Conservation (phyloP, 2,329 filamentous ascomycete species). For the Penicillium freii region DNA sequence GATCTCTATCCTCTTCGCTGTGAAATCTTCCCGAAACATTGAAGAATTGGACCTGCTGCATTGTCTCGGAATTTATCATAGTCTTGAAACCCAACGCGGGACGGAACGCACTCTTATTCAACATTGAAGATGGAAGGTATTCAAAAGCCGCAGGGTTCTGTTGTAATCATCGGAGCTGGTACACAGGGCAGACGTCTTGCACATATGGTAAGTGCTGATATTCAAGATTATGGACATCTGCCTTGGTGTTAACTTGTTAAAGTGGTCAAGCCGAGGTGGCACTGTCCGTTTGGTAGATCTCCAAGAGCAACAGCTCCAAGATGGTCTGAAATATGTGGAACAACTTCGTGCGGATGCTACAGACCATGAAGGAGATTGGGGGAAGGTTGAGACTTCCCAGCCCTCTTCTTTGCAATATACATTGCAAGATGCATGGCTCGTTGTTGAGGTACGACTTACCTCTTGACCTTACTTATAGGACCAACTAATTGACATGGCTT, state of each 20-base stretch:
- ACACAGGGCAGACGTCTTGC: slow-evolving; percentile 39
- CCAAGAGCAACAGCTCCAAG: slow-evolving; percentile 29
- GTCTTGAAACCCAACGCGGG: background rate
- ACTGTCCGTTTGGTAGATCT: slow-evolving; percentile 34
- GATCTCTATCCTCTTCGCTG: too few species aligned
- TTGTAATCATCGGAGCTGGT: slow-evolving; percentile 30
- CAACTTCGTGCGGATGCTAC: slow-evolving; percentile 21
- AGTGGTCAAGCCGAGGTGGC: slow-evolving; percentile 37
- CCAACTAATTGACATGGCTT: background rate
- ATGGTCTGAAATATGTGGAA: slow-evolving; percentile 29
- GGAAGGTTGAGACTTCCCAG: slow-evolving; percentile 24
- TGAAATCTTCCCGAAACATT: background rate
- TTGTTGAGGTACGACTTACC: slow-evolving; percentile 33
- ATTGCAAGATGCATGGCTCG: slow-evolving; percentile 34
- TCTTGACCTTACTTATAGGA: background rate
- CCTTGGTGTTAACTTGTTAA: background rate
- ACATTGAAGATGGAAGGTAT: background rate
- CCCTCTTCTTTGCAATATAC: slow-evolving; percentile 22
- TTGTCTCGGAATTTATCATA: background rate
- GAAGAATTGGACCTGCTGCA: background rate
- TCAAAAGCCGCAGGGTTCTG: background rate
- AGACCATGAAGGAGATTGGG: slow-evolving; percentile 17
- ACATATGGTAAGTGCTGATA: slow-evolving; percentile 33
- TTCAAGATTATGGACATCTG: background rate
- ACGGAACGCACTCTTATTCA: too few species aligned